Percentiles rank a stretch among this genome's conserved stretches.
Conservation (phyloP, 2,329 filamentous ascomycete species). For the Neonectria punicea region DNA sequence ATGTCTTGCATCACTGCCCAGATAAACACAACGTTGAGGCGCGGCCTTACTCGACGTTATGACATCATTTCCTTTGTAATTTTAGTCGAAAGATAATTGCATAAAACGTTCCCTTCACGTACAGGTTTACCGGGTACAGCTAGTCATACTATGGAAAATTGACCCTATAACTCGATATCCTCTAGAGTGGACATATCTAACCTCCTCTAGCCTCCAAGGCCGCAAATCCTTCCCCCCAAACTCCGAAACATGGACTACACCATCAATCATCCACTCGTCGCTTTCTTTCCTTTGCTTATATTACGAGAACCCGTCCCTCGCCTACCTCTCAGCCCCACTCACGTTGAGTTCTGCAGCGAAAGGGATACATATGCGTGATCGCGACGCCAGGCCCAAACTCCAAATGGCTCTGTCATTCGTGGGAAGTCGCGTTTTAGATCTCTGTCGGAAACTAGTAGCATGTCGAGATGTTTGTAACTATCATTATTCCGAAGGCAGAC, state of each 20-base stretch:
- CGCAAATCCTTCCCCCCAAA: conserved; percentile 30
- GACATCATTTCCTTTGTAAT: not conserved
- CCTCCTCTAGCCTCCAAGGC: conserved; percentile 27
- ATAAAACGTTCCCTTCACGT: not conserved
- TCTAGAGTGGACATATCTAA: conserved; percentile 40
- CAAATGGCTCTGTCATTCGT: not conserved
- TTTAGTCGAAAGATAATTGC: not conserved
- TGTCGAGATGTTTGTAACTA: not conserved
- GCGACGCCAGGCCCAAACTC: not conserved
- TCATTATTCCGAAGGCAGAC: not conserved
- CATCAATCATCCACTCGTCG: conserved; percentile 29
- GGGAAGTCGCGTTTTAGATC: not conserved
- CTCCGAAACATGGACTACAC: conserved; percentile 33
- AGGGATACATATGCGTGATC: not conserved
- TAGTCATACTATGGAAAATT: conserved; percentile 19
- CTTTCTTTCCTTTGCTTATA: conserved; percentile 17
- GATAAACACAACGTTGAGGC: too few relatives aligned
- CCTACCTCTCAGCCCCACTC: too few relatives aligned
- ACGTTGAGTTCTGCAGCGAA: not conserved
- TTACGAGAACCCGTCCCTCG: conserved; percentile 8
- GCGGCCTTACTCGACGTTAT: not conserved
- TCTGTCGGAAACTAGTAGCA: not conserved
- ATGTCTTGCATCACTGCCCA: not conserved
- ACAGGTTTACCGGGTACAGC: conserved; percentile 6
- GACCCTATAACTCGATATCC: conserved; percentile 31